Evolutionary conservation across 2,329 filamentous ascomycete species (phyloP).

Genomic region (Hypoxylon sp.): DNA sequence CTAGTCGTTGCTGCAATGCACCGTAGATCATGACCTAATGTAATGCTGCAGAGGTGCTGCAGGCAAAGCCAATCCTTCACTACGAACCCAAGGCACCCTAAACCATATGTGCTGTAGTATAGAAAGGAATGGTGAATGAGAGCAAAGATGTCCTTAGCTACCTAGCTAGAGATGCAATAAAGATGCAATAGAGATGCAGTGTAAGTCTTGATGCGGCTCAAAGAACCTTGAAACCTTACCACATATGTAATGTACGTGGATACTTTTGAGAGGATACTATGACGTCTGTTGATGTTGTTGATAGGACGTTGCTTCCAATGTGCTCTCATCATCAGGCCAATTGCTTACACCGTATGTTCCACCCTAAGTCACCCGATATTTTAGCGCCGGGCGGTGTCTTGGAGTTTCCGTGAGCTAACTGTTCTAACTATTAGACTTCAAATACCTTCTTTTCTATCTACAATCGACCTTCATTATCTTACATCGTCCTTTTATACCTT

Average conservation of each 20-base stretch:
- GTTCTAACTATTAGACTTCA: not conserved
- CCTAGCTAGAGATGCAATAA: not conserved
- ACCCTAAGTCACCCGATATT: conserved; percentile 11
- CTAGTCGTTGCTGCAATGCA: conserved; percentile 41
- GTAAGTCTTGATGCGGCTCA: conserved; percentile 27
- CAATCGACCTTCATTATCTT: not conserved
- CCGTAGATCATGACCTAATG: conserved; percentile 35
- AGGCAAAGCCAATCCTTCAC: conserved; percentile 28
- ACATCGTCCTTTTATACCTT: not conserved
- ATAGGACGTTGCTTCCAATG: not conserved
- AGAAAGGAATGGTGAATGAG: not conserved
- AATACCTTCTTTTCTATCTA: not conserved
- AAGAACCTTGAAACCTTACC: conserved; percentile 6
- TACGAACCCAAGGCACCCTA: conserved; percentile 15
- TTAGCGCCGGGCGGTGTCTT: conserved; percentile 10
- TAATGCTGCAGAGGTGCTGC: conserved; percentile 24
- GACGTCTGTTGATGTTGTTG: conserved; percentile 12
- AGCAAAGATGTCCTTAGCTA: conserved; percentile 7
- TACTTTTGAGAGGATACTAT: conserved; percentile 11
- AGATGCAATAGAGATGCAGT: not conserved
- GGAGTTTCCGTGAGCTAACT: not conserved
- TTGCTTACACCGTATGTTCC: not conserved
- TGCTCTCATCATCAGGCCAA: not conserved
- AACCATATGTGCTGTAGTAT: conserved; percentile 22
- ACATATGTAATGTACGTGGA: not conserved